Percentiles rank a stretch among this genome's conserved stretches.
phyloP scores from a whole-genome alignment of 2,329 filamentous ascomycete species.

The Aspergillus clavatus region DNA sequence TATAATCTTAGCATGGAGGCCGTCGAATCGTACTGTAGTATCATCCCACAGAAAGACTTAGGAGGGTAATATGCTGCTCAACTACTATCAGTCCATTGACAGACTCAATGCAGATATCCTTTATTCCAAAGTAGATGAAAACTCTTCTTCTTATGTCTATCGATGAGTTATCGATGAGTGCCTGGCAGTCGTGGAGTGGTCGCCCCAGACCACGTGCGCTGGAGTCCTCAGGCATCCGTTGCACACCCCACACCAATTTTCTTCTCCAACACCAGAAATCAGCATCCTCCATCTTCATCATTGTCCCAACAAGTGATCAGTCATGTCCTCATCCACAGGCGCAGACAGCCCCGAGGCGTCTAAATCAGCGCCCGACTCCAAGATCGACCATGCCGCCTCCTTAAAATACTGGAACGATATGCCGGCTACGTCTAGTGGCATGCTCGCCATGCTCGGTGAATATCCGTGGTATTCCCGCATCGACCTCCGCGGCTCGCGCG shows the following conservation, averaged over 20 bases:
- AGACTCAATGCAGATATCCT: too few relatives aligned
- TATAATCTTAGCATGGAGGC: too few relatives aligned
- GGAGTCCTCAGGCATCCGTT: background rate
- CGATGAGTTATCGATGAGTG: too few relatives aligned
- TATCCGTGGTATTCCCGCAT: conserved; percentile 63
- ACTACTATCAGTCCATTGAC: too few relatives aligned
- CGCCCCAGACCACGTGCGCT: too few relatives aligned
- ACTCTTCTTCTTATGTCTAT: too few relatives aligned
- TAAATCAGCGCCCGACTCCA: conserved; percentile 7
- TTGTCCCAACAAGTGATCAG: background rate
- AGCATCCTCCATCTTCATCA: background rate
- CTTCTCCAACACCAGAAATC: background rate
- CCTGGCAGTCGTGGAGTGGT: too few relatives aligned
- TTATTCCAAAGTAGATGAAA: too few relatives aligned
- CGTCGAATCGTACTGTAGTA: too few relatives aligned
- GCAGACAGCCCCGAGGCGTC: background rate
- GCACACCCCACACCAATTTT: background rate
- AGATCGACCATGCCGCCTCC: conserved; percentile 33
- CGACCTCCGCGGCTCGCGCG: conserved; percentile 64
- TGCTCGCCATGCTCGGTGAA: conserved; percentile 57
- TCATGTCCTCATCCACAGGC: background rate
- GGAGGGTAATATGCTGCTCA: too few relatives aligned
- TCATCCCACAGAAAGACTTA: too few relatives aligned
- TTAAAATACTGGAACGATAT: conserved; percentile 35
- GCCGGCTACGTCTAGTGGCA: conserved; percentile 51